phyloP scores from a whole-genome alignment of 306 rosid genomes.

The Dryas alaskensis region DNA sequence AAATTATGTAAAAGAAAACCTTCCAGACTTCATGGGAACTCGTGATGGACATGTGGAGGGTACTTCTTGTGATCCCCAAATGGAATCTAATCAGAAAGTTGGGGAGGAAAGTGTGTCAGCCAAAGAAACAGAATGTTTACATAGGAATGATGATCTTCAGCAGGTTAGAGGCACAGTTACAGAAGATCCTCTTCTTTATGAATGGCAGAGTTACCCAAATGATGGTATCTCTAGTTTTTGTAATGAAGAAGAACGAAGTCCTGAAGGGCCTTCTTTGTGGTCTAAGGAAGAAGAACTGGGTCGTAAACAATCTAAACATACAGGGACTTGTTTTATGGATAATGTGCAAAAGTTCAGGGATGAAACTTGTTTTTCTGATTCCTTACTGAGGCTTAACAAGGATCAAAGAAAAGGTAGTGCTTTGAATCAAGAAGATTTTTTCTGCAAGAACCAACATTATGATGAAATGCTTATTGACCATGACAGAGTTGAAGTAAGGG shows the following conservation, averaged over 20 bases:
- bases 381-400: slow-evolving; percentile 8
- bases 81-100: slow-evolving; percentile 32
- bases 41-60: slow-evolving; percentile 21
- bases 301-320: slow-evolving; percentile 25
- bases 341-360: slow-evolving; percentile 4
- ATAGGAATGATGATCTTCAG: slow-evolving; percentile 18
- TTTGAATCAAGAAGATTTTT: background rate
- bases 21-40: slow-evolving; percentile 29
- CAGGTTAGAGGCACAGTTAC: slow-evolving; percentile 25
- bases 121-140: slow-evolving; percentile 21
- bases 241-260: slow-evolving; percentile 22
- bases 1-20: slow-evolving; percentile 32
- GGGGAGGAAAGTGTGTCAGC: slow-evolving; percentile 15
- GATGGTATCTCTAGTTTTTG: slow-evolving; percentile 25
- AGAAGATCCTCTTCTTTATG: slow-evolving; percentile 29
- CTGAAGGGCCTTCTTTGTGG: slow-evolving; percentile 20
- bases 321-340: slow-evolving; percentile 7
- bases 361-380: slow-evolving; percentile 9
- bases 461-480: slow-evolving; percentile 13
- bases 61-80: slow-evolving; percentile 17
- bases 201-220: slow-evolving; percentile 12
- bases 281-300: slow-evolving; percentile 34
- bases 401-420: background rate
- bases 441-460: slow-evolving; percentile 8
- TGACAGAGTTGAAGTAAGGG: slow-evolving; percentile 20